Base-by-base conservation (phyloP, 2,329 filamentous ascomycete genomes). In the Ophiocordyceps unilateralis region DNA sequence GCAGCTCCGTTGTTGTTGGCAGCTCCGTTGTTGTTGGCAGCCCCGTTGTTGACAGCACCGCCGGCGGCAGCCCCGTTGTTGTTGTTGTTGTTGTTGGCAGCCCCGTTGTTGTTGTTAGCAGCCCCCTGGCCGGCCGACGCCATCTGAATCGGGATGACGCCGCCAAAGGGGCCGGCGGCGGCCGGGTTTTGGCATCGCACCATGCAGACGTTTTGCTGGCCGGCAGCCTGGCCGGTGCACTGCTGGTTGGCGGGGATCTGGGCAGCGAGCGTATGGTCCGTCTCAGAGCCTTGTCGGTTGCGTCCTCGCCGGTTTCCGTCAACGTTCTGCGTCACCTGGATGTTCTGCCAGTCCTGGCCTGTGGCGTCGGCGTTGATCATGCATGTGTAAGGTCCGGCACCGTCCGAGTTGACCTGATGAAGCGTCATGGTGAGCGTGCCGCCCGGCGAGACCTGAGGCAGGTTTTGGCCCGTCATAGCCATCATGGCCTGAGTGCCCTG, bases 401-500 rank as follows among this genome's bases (percentile, higher is more conserved):
- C 78, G 49, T 82, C 78, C 32, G 65, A 66, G 59, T 81, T 81
- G 56, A 81, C 75, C 56, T 81, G 76, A 60, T 80, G 77, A 10
- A 81, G 63, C 1, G 74, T 80, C 67, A 81, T 79, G 1, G 45
- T 61, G 46, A 81, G 51, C 44, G 65, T 51, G 44, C 77, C 78
- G 41, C 76, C 76, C 0, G 63, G 51, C 7, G 63, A 65, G 50
- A 81, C 61, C 60, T 81, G 76, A 11, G 78, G 75, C 21, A 81
- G 69, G 45, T 60, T 51, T 46, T 59, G 60, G 45, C 75, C 76
- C 6, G 68, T 78, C 55, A 69, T 65, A 45, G 65, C 63, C 63
- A 81, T 67, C 58, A 80, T 74, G 37, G 66, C 61, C 37, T 64
- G 55, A 41, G 75, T 79, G 47, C 73, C 75, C 23, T 65, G 53